Conservation (phyloP, 2,329 filamentous ascomycete species). For the Cladosporium colombiae region DNA sequence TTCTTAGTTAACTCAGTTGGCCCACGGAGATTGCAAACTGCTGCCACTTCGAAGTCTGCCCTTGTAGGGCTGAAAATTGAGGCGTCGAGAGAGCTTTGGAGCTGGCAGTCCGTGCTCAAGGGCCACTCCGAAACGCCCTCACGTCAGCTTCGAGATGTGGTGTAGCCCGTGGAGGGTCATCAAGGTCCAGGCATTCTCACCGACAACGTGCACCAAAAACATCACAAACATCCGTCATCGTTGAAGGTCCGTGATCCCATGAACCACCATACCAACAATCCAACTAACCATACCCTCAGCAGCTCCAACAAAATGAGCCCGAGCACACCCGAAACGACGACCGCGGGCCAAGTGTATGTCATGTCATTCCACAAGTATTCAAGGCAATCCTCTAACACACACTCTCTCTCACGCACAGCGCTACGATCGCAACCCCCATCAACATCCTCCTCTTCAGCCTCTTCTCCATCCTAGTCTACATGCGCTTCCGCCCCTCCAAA, state of each 20-base stretch:
- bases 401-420: constrained; percentile 40
- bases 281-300: not conserved
- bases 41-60: not conserved
- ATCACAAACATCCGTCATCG: not conserved
- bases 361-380: not conserved
- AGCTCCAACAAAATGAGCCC: constrained; percentile 24
- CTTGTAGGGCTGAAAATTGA: constrained; percentile 1
- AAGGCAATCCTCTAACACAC: not conserved
- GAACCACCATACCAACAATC: not conserved
- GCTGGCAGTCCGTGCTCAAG: not conserved
- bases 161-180: not conserved
- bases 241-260: not conserved
- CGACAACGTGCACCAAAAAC: not conserved
- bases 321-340: constrained; percentile 30
- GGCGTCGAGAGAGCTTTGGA: not conserved
- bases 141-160: constrained; percentile 17
- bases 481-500: constrained; percentile 58
- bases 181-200: not conserved
- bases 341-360: constrained; percentile 45
- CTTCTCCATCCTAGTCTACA: constrained; percentile 58
- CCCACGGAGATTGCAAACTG: not conserved
- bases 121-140: not conserved
- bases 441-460: constrained; percentile 63
- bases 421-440: constrained; percentile 59
- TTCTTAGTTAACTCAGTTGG: not conserved